Evolutionary conservation across 2,329 filamentous ascomycete genomes (phyloP), one percentile per base, ranked within the genome.

Genomic region (Venturia nashicola): DNA sequence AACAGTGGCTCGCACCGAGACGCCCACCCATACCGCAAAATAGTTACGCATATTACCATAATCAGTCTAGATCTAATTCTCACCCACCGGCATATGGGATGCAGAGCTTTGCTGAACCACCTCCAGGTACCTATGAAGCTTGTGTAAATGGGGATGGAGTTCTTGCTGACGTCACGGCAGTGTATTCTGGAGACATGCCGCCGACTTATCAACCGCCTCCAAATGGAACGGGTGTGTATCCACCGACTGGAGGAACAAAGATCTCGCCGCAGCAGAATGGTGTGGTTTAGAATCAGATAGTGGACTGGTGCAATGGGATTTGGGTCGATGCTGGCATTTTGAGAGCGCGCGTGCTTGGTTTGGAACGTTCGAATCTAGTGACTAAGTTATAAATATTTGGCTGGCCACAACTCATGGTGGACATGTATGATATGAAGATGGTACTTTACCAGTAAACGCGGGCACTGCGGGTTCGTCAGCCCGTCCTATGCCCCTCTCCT

Each of bases 141-240:
- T 11, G 5, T 14, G 16, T n/a, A 3, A 32, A n/a, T 18, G 36
- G 23, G n/a, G 59, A 44, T 23, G 5, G 7, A 32, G 27, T 16
- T 18, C 8, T 32, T 42, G 16, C 42, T 60, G 9, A 44, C 39
- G 7, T 42, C n/a, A 39, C n/a, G 3, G 27, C 7, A 62, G 61
- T 62, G 46, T 75, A 76, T 67, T 70, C 68, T 55, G 68, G 69
- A 66, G 73, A 74, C 59, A 70, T 71, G 20, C 73, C 74, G 12
- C 74, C 74, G 1, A 67, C 68, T 55, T 62, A 62, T 54, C 61
- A 66, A 23, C 67, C 70, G 16, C 51, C 51, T 36, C 51, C 51
- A 36, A 51, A 51, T 27, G 46, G 46, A 14, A 9, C 46, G 14
- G 51, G 51, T 12, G 27, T 20, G 3, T 59, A 63, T n/a, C n/a